Percentiles rank a stretch among this genome's conserved stretches.
Conservation (phyloP, 1,284 basidiomycete species). For the Trametes hirsuta region DNA sequence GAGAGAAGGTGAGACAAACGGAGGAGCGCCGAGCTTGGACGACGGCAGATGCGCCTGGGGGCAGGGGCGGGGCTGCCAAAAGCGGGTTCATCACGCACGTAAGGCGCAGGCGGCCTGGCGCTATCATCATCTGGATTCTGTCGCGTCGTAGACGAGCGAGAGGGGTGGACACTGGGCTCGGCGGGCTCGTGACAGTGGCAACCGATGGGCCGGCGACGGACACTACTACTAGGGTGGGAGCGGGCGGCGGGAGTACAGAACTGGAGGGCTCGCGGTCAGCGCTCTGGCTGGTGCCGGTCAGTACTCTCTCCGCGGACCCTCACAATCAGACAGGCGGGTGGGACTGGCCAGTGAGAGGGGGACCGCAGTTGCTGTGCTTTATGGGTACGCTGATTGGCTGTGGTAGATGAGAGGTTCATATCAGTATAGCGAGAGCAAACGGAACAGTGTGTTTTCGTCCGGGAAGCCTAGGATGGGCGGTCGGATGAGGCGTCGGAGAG, state of each 20-base stretch:
- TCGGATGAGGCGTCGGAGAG: not conserved
- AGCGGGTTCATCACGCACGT: constrained; percentile 2
- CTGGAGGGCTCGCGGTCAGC: not conserved
- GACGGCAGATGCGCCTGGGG: not conserved
- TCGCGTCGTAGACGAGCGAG: not conserved
- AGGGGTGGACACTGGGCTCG: not conserved
- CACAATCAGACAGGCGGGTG: not conserved
- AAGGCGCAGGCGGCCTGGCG: constrained; percentile 1
- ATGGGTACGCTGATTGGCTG: not conserved
- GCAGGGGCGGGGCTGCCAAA: constrained; percentile 13
- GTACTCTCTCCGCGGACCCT: constrained; percentile 4
- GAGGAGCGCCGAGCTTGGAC: not conserved
- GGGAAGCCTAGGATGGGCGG: no score
- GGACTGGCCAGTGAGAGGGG: not conserved
- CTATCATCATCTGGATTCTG: not conserved
- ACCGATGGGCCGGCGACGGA: not conserved
- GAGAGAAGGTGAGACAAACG: not conserved
- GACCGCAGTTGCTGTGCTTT: constrained; percentile 6
- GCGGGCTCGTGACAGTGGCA: not conserved
- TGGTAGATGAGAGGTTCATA: not conserved
- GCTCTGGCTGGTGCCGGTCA: not conserved
- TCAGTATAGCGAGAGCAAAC: not conserved
- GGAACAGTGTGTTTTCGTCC: not conserved
- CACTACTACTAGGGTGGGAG: not conserved
- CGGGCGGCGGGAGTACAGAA: constrained; percentile 4